Evolutionary conservation across 2,329 filamentous ascomycete species (phyloP).

Genomic region (Camptophora hylomeconis): DNA sequence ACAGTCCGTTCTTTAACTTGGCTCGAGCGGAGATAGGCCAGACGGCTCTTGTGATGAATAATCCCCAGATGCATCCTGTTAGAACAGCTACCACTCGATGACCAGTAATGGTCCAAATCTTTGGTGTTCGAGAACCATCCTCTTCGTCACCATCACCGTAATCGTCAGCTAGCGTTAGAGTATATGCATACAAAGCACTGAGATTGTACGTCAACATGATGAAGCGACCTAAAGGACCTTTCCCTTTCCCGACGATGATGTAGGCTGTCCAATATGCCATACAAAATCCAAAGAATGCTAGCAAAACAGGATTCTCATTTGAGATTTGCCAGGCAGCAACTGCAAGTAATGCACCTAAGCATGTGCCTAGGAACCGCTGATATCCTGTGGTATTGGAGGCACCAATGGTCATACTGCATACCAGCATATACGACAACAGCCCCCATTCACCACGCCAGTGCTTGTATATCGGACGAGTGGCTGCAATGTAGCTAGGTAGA

Average conservation of each 20-base stretch:
- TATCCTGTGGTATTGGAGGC: slow-evolving; percentile 87
- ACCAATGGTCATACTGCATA: slow-evolving; percentile 94
- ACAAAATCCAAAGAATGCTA: slow-evolving; percentile 72
- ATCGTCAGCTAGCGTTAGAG: slow-evolving; percentile 64
- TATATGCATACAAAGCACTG: slow-evolving; percentile 87
- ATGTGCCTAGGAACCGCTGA: slow-evolving; percentile 74
- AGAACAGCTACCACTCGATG: slow-evolving; percentile 82
- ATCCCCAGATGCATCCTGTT: slow-evolving; percentile 78
- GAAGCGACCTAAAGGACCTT: slow-evolving; percentile 83
- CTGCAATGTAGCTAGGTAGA: slow-evolving; percentile 70
- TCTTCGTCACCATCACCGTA: slow-evolving; percentile 66
- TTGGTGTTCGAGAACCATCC: slow-evolving; percentile 69
- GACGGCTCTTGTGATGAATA: slow-evolving; percentile 75
- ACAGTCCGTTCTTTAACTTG: slow-evolving; percentile 80
- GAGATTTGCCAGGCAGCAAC: slow-evolving; percentile 66
- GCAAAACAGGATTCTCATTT: slow-evolving; percentile 56
- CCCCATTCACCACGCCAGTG: slow-evolving; percentile 97
- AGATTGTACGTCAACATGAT: slow-evolving; percentile 94
- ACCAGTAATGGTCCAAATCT: slow-evolving; percentile 75
- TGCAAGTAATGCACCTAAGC: slow-evolving; percentile 65
- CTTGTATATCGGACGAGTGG: slow-evolving; percentile 66
- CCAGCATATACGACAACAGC: slow-evolving; percentile 90
- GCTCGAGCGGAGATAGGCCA: slow-evolving; percentile 86
- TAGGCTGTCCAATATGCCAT: slow-evolving; percentile 78
- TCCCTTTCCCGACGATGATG: slow-evolving; percentile 70